Evolutionary conservation across 495 filamentous ascomycete species (phyloP).

Genomic region (Alectoria sarmentosa): DNA sequence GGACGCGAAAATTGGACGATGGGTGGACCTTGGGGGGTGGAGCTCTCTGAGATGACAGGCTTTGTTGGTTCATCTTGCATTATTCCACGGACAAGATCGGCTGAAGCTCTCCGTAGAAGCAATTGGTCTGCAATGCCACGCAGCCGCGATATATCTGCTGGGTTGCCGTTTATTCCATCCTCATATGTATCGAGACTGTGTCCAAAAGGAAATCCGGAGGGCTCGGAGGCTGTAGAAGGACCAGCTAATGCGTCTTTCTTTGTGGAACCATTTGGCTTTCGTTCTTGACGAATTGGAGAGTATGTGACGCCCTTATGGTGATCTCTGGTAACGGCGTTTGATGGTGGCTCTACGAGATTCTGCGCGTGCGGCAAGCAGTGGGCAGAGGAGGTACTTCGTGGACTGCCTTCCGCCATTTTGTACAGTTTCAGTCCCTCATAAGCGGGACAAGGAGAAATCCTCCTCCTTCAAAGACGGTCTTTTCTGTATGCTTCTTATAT

Average conservation of each 20-base stretch:
- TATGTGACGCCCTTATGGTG: background rate
- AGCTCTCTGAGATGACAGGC: constrained; percentile 26
- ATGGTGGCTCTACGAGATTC: background rate
- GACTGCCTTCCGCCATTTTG: constrained; percentile 5
- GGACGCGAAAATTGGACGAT: constrained; percentile 60
- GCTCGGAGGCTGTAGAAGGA: background rate
- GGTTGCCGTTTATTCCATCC: background rate
- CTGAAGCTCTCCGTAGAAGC: constrained; percentile 4
- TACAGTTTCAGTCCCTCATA: background rate
- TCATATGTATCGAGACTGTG: background rate
- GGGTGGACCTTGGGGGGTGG: constrained; percentile 43
- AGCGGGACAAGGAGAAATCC: background rate
- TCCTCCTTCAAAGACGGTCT: background rate
- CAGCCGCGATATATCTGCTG: background rate
- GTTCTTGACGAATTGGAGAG: constrained; percentile 11
- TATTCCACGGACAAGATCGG: background rate
- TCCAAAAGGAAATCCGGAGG: constrained; percentile 11
- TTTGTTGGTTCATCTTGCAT: background rate
- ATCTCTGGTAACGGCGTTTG: background rate
- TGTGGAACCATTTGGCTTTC: background rate
- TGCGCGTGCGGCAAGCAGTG: background rate
- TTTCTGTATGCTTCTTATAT: background rate
- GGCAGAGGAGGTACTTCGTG: background rate
- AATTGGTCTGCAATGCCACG: constrained; percentile 4
- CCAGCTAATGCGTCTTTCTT: background rate